phyloP scores from a whole-genome alignment of 805 yeast genomes.

The Wickerhamiella galacta region DNA sequence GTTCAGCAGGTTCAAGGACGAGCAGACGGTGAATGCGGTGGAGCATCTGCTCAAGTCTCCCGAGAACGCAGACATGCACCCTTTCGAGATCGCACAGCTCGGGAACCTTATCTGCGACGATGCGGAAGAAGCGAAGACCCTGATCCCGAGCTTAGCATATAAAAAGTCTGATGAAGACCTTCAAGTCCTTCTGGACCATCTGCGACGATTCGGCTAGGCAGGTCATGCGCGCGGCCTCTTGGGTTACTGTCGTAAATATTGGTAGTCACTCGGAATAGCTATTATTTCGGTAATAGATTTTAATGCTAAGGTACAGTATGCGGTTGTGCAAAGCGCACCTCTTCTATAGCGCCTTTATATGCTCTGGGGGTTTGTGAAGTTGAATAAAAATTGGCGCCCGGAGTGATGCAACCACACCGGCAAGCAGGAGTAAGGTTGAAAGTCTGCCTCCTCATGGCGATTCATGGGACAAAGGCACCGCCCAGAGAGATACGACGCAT shows the following conservation, averaged over 20 bases:
- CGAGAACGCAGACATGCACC: constrained; percentile 68
- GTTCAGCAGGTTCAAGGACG: constrained; percentile 82
- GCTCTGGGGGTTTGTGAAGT: constrained; percentile 10
- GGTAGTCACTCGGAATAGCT: too few species aligned
- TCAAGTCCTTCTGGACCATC: constrained; percentile 73
- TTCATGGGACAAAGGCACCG: constrained; percentile 22
- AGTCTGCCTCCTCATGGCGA: constrained; percentile 22
- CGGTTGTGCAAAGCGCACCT: too few species aligned
- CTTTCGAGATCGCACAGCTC: constrained; percentile 86
- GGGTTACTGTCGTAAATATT: too few species aligned
- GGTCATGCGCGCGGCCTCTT: too few species aligned
- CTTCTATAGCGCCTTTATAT: neutral
- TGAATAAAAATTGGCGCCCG: constrained; percentile 18
- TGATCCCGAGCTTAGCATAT: constrained; percentile 70
- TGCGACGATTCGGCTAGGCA: constrained; percentile 29
- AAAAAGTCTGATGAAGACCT: constrained; percentile 78
- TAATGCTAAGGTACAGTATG: too few species aligned
- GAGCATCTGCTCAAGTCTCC: constrained; percentile 64
- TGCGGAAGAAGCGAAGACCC: constrained; percentile 89
- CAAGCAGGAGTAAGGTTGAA: constrained; percentile 21
- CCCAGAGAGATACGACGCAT: constrained; percentile 18
- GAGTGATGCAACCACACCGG: constrained; percentile 24
- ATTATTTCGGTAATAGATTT: too few species aligned
- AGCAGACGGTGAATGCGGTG: constrained; percentile 84
- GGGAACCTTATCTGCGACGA: constrained; percentile 88